Conservation (phyloP, 192 early-diverging fungal genomes). For the Thamnidium elegans region DNA sequence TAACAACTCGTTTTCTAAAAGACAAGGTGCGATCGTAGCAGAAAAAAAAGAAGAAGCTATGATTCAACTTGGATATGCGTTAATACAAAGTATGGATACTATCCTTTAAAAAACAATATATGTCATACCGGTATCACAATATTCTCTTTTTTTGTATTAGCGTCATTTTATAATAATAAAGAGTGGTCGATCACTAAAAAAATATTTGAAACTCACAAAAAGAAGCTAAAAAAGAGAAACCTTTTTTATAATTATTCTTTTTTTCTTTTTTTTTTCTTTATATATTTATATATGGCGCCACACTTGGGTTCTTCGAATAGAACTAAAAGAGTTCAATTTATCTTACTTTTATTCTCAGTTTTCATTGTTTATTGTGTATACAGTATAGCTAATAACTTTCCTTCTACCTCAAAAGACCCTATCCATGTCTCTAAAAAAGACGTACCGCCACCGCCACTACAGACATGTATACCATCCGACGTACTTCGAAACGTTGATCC, state of each 20-base stretch:
- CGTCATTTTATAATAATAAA: no score
- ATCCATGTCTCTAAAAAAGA: no score
- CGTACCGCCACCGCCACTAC: background rate
- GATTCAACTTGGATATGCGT: constrained; percentile 20
- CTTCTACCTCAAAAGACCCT: background rate
- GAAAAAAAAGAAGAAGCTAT: constrained; percentile 10
- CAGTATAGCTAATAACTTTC: background rate
- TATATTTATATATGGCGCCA: background rate
- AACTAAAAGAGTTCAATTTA: background rate
- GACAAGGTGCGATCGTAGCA: constrained; percentile 3
- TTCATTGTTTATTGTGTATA: constrained; percentile 4
- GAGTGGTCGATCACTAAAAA: no score
- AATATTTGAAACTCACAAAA: no score
- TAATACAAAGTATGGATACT: constrained; percentile 6
- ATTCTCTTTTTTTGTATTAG: background rate
- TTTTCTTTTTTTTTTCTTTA: background rate
- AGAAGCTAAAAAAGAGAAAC: no score
- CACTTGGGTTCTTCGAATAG: background rate
- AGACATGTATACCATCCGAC: no score
- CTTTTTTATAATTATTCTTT: background rate
- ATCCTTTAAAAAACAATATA: background rate
- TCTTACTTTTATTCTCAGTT: background rate
- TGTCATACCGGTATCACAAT: background rate
- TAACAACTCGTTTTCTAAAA: constrained; percentile 7
- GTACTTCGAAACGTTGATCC: constrained; percentile 31